These are phyloP conservation scores for Nicotiana noctiflora DNA, from an alignment of 257 asterid species.

Conservation along the genomic window DNA sequence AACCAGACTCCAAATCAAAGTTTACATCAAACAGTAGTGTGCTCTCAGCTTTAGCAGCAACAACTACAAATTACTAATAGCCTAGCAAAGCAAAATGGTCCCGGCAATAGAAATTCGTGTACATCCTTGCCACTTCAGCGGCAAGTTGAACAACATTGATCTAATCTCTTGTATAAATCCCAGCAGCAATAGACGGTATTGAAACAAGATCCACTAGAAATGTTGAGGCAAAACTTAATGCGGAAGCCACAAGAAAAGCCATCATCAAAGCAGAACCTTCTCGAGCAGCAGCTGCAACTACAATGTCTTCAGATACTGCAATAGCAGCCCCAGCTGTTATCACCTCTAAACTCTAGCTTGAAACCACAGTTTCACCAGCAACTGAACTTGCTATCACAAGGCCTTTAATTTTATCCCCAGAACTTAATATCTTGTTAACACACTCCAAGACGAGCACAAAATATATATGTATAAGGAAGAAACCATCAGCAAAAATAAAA, in stretches of 20 bases:
- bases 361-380: slow-evolving; percentile 56
- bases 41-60: slow-evolving; percentile 64
- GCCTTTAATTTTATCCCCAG: slow-evolving; percentile 33
- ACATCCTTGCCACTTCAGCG: slow-evolving; percentile 10
- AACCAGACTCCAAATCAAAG: slow-evolving; percentile 38
- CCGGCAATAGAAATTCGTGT: slow-evolving; percentile 33
- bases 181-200: slow-evolving; percentile 45
- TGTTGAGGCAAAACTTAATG: slow-evolving; percentile 42
- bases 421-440: slow-evolving; percentile 50
- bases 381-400: slow-evolving; percentile 46
- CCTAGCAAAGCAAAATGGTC: slow-evolving; percentile 35
- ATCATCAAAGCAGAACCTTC: slow-evolving; percentile 41
- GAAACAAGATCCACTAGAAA: slow-evolving; percentile 40
- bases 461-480: too few relatives aligned
- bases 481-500: too few relatives aligned
- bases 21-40: slow-evolving; percentile 37
- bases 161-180: slow-evolving; percentile 40
- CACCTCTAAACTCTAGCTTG: slow-evolving; percentile 36
- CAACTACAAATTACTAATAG: slow-evolving; percentile 32
- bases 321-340: slow-evolving; percentile 39
- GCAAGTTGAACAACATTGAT: slow-evolving; percentile 41
- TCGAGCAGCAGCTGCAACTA: slow-evolving; percentile 70
- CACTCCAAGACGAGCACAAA: slow-evolving; percentile 39
- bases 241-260: slow-evolving; percentile 52
- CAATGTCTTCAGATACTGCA: slow-evolving; percentile 73